Base-by-base conservation (phyloP, 2,329 filamentous ascomycete species). In the Sporothrix curviconia region DNA sequence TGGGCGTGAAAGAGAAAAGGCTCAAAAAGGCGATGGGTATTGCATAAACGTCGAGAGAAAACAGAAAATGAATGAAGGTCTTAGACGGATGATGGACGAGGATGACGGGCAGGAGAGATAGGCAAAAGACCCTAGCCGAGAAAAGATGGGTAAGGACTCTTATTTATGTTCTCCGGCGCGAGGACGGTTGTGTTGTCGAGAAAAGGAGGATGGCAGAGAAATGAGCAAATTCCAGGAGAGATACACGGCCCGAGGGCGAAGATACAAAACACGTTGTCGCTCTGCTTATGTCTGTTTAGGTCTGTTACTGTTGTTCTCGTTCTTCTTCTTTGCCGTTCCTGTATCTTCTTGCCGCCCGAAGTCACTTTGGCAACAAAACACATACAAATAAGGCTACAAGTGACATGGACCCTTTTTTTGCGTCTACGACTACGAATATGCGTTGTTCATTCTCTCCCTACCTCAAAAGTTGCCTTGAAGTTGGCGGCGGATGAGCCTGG, bases 401-500 rank as follows among this genome's bases (percentile, higher is more conserved):
- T 11, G n/a, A 22, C n/a, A 43, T 43, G 5, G 6, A 22, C 22
- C n/a, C 8, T 9, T 43, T 17, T 46, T 28, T 30, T 46, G 24
- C 28, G 28, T 32, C 5, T 11, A 6, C 28, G 28, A 6, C 6
- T 32, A 11, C 11, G 28, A 32, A 32, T 11, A 32, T n/a, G n/a
- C n/a, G n/a, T 11, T 32, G 6, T 32, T 32, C 28, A 32, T 6
- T 32, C 28, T 19, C 14, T 7, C 5, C 43, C n/a, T 46, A 2
- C 2, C 42, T 17, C 22, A 6, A n/a, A 43, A 43, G 40, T 43
- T 43, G 43, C 14, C 25, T n/a, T 25, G 28, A 40, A 36, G 40
- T 51, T 51, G 49, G 49, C 34, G 49, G 14, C 17, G 14, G 36
- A 55, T 55, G 52, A 44, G 40, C 37, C 37, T 7, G n/a, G 53